phyloP scores from a whole-genome alignment of 139 green algal genomes.

The Trebouxia sp. region DNA sequence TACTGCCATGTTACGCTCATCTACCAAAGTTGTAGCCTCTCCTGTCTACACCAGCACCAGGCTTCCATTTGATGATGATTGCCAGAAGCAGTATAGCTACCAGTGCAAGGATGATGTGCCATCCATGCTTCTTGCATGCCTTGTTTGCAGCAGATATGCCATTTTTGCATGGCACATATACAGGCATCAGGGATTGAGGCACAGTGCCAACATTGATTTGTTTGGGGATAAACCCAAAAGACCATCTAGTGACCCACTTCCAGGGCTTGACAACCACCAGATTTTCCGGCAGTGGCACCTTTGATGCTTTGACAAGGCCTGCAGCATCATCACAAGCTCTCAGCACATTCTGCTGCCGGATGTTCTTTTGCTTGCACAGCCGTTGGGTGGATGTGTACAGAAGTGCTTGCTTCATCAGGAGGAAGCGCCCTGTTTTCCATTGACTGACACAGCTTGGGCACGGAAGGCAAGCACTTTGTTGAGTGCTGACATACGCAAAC shows the following conservation, averaged over 20 bases:
- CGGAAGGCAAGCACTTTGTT: no score
- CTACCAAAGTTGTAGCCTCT: no score
- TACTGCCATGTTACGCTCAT: no score
- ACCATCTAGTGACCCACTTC: neutral
- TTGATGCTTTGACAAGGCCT: neutral
- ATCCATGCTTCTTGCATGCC: neutral
- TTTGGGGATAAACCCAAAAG: neutral
- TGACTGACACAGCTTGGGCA: no score
- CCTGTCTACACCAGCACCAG: no score
- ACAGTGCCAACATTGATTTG: neutral
- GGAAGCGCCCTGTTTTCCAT: no score
- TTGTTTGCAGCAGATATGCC: neutral
- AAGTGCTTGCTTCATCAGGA: no score
- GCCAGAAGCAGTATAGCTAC: neutral
- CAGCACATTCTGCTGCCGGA: no score
- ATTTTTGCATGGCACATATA: conserved; percentile 1
- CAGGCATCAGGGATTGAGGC: neutral
- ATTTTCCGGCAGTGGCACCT: neutral
- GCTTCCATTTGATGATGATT: neutral
- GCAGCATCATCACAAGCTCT: no score
- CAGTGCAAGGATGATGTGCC: neutral
- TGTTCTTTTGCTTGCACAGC: no score
- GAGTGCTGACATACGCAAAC: no score
- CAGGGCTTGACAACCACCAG: neutral
- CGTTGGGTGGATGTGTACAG: no score